These are phyloP conservation scores for Pyrenochaeta sp. DNA, from an alignment of 2,329 filamentous ascomycete species.

Conservation along the genomic window DNA sequence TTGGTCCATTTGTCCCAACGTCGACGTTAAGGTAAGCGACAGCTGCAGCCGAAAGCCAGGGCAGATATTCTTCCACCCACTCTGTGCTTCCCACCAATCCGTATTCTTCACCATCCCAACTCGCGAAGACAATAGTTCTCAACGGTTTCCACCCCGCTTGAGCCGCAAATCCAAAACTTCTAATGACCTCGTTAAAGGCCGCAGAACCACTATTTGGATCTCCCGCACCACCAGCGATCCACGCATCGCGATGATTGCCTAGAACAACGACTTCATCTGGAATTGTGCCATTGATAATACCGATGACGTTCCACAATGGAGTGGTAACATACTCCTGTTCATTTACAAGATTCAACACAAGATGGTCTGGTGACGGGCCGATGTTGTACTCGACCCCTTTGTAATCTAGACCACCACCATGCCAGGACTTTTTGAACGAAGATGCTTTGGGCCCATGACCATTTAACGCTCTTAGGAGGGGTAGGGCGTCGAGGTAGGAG, in stretches of 20 bases:
- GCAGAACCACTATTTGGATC: constrained; percentile 87
- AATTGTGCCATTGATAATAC: constrained; percentile 87
- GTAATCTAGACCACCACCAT: constrained; percentile 75
- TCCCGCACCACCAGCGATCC: constrained; percentile 83
- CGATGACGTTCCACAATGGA: constrained; percentile 77
- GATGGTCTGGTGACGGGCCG: constrained; percentile 77
- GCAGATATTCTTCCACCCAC: constrained; percentile 89
- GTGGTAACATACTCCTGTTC: constrained; percentile 61
- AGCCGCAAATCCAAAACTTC: constrained; percentile 76
- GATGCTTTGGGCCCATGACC: constrained; percentile 82
- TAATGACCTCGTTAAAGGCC: constrained; percentile 78
- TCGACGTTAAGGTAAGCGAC: constrained; percentile 91
- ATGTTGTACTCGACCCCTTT: constrained; percentile 87
- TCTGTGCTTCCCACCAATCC: constrained; percentile 87
- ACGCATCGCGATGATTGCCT: constrained; percentile 92
- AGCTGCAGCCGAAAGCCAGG: constrained; percentile 77
- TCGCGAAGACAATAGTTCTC: constrained; percentile 87
- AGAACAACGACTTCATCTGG: constrained; percentile 86
- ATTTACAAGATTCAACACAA: constrained; percentile 63
- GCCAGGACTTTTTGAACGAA: constrained; percentile 78
- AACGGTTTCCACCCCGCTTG: constrained; percentile 82
- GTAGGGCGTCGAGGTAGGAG: constrained; percentile 85
- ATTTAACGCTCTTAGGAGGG: constrained; percentile 88
- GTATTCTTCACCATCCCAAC: constrained; percentile 78
- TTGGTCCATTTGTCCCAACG: constrained; percentile 71